These are phyloP conservation scores for Leishmania arabica DNA, from an alignment of 208 protist species.

Conservation along the genomic window DNA sequence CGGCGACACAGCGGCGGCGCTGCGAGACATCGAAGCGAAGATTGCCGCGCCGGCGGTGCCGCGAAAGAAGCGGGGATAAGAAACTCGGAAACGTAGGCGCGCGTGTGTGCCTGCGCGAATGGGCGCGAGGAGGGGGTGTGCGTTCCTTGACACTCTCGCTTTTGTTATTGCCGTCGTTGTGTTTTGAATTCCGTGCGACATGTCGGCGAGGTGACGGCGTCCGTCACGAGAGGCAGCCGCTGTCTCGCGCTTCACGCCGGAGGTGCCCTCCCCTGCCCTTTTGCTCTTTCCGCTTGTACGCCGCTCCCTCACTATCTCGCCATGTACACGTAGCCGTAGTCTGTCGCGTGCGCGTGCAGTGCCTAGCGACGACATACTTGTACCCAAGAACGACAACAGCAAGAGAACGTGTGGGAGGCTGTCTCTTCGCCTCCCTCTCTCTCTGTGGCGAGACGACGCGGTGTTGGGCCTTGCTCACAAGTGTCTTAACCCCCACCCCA, in stretches of 20 bases:
- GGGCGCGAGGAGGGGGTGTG: neutral
- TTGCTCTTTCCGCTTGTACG: too few relatives aligned
- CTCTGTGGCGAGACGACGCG: too few relatives aligned
- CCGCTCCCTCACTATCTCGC: too few relatives aligned
- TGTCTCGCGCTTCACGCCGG: neutral
- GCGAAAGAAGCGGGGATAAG: neutral
- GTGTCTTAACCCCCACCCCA: too few relatives aligned
- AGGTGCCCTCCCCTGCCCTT: neutral
- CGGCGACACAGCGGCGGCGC: conserved; percentile 47
- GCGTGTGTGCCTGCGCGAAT: neutral
- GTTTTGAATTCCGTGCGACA: neutral
- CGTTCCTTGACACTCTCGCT: neutral
- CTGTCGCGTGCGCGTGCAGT: too few relatives aligned
- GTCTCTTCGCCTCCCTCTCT: too few relatives aligned
- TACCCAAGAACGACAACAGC: too few relatives aligned
- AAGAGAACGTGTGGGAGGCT: too few relatives aligned
- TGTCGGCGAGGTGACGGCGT: neutral
- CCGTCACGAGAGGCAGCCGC: neutral
- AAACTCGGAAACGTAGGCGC: neutral
- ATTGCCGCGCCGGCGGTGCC: neutral
- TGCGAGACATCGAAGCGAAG: conserved; percentile 26
- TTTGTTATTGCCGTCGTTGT: neutral
- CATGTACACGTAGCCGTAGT: too few relatives aligned
- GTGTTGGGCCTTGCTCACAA: too few relatives aligned
- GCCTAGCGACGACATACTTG: too few relatives aligned